Conservation (phyloP, 345 rosid species). For the Sonneratia caseolaris region DNA sequence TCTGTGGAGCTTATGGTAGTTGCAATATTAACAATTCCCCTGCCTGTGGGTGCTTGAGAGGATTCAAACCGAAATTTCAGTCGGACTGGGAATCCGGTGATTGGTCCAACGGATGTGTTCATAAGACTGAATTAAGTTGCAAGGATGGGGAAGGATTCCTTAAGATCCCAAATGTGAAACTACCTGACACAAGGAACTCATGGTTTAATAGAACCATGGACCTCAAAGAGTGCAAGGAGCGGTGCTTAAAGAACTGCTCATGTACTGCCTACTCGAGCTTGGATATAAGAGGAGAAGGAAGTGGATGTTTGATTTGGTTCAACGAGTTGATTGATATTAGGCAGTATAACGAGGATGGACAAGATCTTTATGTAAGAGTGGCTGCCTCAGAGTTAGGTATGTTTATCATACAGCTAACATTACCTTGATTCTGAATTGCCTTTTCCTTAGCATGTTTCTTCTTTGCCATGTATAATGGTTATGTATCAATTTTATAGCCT, state of each 20-base stretch:
- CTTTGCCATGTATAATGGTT: neutral
- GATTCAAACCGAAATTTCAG: conserved; percentile 28
- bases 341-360: conserved; percentile 10
- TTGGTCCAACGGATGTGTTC: conserved; percentile 37
- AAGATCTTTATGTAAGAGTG: conserved; percentile 14
- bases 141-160: conserved; percentile 23
- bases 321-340: conserved; percentile 10
- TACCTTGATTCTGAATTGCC: neutral
- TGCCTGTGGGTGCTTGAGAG: conserved; percentile 31
- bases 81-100: conserved; percentile 23
- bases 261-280: conserved; percentile 39
- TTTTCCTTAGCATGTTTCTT: neutral
- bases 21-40: conserved; percentile 28
- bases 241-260: conserved; percentile 38
- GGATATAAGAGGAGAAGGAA: conserved; percentile 26
- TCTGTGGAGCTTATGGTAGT: conserved; percentile 34
- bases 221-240: conserved; percentile 25
- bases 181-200: conserved; percentile 31
- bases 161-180: conserved; percentile 19
- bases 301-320: conserved; percentile 14
- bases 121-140: conserved; percentile 26
- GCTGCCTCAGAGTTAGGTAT: conserved; percentile 11
- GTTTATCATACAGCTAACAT: neutral
- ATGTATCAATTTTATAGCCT: neutral
- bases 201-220: conserved; percentile 19